These are phyloP conservation scores for Annona squamosa DNA, from an alignment of 164 flowering plant species.

Conservation along the genomic window DNA sequence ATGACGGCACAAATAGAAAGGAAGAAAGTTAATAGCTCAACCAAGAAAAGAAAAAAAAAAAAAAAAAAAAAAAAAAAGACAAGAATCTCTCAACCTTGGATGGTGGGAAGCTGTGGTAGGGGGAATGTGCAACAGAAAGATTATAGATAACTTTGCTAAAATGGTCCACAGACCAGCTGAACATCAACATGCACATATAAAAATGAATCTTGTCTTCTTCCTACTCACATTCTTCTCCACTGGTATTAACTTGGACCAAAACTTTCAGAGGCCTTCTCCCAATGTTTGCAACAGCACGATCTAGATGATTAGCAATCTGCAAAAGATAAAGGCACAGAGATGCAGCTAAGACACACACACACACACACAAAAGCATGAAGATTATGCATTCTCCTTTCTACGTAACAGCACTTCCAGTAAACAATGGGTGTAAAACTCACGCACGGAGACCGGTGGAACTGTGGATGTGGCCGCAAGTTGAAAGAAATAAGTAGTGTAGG, in stretches of 20 bases:
- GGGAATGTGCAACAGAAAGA: too few relatives aligned
- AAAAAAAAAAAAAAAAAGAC: too few relatives aligned
- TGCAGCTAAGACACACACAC: neutral
- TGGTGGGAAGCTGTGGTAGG: too few relatives aligned
- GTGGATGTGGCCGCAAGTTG: too few relatives aligned
- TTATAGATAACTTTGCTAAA: neutral
- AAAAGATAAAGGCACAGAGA: constrained; percentile 7
- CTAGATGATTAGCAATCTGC: constrained; percentile 80
- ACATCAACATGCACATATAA: constrained; percentile 4
- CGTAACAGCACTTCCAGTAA: neutral
- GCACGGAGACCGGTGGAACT: too few relatives aligned
- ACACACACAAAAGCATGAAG: neutral
- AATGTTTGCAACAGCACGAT: constrained; percentile 53
- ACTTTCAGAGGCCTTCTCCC: constrained; percentile 85
- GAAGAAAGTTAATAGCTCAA: neutral
- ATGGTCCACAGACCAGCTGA: constrained; percentile 2
- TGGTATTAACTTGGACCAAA: constrained; percentile 89
- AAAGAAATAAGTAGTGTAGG: too few relatives aligned
- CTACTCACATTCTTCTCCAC: constrained; percentile 90
- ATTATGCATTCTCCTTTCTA: neutral
- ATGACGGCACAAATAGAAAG: neutral
- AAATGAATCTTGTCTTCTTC: neutral
- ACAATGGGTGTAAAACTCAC: neutral
- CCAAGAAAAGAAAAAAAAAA: neutral
- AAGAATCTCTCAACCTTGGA: too few relatives aligned